phyloP scores from a whole-genome alignment of 1,139 yeast genomes.

The Zygosaccharomyces pseudobailii region DNA sequence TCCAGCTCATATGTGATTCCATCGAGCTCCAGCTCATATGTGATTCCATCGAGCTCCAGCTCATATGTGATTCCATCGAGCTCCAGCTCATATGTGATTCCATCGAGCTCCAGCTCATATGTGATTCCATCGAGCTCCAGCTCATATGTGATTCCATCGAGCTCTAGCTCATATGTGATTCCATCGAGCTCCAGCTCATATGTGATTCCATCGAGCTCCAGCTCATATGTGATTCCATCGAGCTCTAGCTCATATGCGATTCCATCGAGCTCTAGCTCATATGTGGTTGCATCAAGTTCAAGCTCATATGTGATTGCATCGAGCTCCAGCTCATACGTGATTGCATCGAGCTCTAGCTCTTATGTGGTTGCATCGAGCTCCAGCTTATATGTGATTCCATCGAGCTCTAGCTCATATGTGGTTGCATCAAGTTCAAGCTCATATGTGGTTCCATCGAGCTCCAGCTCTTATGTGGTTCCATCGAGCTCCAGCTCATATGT shows the following conservation, averaged over 20 bases:
- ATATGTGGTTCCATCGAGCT: background rate
- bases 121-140: background rate
- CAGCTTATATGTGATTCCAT: background rate
- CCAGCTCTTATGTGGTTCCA: background rate
- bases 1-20: background rate
- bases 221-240: background rate
- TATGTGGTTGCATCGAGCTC: background rate
- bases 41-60: background rate
- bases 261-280: background rate
- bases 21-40: background rate
- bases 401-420: conserved; percentile 1
- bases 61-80: background rate
- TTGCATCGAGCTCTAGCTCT: background rate
- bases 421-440: background rate
- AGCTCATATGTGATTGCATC: background rate
- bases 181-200: background rate
- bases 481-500: conserved; percentile 1
- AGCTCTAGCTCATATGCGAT: background rate
- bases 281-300: background rate
- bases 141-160: background rate
- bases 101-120: background rate
- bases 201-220: background rate
- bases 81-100: background rate
- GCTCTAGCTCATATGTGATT: too few species aligned
- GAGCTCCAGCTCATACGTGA: background rate